These are phyloP conservation scores for Metarhizium humberi DNA, from an alignment of 2,329 filamentous ascomycete genomes.

Conservation along the genomic window DNA sequence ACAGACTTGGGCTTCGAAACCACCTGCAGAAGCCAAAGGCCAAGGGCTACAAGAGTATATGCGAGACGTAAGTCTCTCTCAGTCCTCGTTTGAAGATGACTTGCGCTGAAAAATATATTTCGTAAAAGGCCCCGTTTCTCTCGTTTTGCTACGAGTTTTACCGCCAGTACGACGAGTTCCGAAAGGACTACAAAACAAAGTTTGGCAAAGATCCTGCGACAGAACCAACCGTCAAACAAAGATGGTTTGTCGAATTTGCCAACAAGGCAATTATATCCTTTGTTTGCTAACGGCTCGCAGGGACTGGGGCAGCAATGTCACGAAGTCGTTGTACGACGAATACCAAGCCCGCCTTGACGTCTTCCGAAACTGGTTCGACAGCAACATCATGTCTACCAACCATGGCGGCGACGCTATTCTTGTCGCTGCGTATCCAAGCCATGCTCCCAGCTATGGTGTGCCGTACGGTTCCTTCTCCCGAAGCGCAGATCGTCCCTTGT, in stretches of 20 bases:
- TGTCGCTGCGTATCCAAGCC: constrained; percentile 14
- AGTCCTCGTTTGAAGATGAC: neutral
- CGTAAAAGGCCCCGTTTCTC: constrained; percentile 17
- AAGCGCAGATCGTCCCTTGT: neutral
- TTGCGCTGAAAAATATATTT: too few relatives aligned
- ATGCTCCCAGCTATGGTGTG: constrained; percentile 11
- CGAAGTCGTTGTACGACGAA: constrained; percentile 14
- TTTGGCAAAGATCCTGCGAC: constrained; percentile 16
- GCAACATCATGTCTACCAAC: constrained; percentile 14
- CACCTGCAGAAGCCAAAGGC: constrained; percentile 13
- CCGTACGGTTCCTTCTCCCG: constrained; percentile 3
- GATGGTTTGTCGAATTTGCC: constrained; percentile 17
- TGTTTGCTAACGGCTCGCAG: constrained; percentile 7
- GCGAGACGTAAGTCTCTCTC: constrained; percentile 14
- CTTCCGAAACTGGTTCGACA: constrained; percentile 23
- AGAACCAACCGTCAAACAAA: constrained; percentile 18
- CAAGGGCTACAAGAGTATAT: constrained; percentile 18
- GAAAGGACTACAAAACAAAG: constrained; percentile 13
- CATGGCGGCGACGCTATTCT: constrained; percentile 11
- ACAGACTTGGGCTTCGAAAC: constrained; percentile 12
- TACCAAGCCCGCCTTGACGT: constrained; percentile 15
- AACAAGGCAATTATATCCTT: neutral
- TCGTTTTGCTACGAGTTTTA: constrained; percentile 25
- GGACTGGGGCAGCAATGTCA: constrained; percentile 14
- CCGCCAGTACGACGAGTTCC: constrained; percentile 19